Conservation (phyloP, 108 stramenopile genomes). For the Parmales sp. region DNA sequence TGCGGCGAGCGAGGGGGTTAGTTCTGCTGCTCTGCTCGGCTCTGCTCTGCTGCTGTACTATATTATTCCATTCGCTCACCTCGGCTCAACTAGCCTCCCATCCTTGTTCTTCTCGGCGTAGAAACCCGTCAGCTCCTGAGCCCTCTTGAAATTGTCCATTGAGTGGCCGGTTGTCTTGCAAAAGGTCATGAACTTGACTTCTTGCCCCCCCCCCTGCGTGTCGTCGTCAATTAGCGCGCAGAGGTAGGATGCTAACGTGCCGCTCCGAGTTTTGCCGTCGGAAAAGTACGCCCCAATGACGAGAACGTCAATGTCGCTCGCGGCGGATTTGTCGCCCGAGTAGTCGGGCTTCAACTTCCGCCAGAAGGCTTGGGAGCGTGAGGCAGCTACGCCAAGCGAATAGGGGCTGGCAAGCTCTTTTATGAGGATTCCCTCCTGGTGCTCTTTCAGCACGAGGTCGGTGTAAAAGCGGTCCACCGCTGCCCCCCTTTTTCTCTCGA, state of each 20-base stretch:
- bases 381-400: constrained; percentile 35
- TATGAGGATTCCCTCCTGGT: constrained; percentile 59
- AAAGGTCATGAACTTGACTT: constrained; percentile 43
- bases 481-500: constrained; percentile 42
- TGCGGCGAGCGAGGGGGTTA: not conserved
- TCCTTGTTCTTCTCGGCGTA: not conserved
- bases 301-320: constrained; percentile 53
- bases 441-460: constrained; percentile 46
- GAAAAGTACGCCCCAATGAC: constrained; percentile 39
- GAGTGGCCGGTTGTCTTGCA: constrained; percentile 37
- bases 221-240: constrained; percentile 55
- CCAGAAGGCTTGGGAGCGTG: constrained; percentile 53
- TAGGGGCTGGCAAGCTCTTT: constrained; percentile 69
- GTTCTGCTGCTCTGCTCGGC: not conserved
- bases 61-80: too few relatives aligned
- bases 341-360: constrained; percentile 60
- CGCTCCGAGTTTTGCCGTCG: constrained; percentile 37
- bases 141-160: not conserved
- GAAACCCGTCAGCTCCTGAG: too few relatives aligned
- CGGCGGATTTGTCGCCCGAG: constrained; percentile 17
- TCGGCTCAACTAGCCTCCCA: not conserved
- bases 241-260: constrained; percentile 39
- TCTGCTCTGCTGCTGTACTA: constrained; percentile 3
- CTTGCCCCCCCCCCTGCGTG: constrained; percentile 17
- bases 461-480: constrained; percentile 49